phyloP scores from a whole-genome alignment of 73 alveolate species.

The Tetrahymena thermophila region DNA sequence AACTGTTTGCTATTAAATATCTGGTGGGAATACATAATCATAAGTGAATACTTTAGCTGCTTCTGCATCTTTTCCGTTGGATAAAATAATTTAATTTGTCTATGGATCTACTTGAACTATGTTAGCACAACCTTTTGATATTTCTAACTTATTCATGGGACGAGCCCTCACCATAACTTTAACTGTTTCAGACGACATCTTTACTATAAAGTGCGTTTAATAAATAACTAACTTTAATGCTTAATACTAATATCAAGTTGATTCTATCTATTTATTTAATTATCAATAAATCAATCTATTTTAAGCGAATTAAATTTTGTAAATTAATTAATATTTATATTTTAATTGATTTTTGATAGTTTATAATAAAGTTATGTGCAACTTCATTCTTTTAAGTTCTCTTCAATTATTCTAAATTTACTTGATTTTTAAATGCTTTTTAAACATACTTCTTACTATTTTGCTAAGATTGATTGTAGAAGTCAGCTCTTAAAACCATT shows the following conservation, averaged over 20 bases:
- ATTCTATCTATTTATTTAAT: background rate
- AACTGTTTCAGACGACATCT: constrained; percentile 69
- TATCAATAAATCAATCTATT: background rate
- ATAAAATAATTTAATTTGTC: constrained; percentile 9
- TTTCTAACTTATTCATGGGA: constrained; percentile 65
- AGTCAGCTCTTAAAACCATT: background rate
- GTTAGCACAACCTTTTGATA: constrained; percentile 4
- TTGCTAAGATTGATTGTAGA: background rate
- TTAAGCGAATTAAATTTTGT: background rate
- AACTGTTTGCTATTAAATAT: constrained; percentile 68
- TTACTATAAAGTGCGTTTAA: background rate
- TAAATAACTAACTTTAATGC: background rate
- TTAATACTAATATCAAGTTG: background rate
- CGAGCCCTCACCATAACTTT: constrained; percentile 71
- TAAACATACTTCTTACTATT: background rate
- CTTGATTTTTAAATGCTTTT: background rate
- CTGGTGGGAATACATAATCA: constrained; percentile 87
- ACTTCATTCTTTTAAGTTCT: background rate
- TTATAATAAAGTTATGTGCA: background rate
- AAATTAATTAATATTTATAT: no score
- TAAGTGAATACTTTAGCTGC: constrained; percentile 57
- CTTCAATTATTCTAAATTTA: background rate
- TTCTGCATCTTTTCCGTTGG: background rate
- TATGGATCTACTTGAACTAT: constrained; percentile 31
- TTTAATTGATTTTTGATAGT: background rate